Base-by-base conservation (phyloP, 805 yeast species). In the Wickerhamiella spandovensis region DNA sequence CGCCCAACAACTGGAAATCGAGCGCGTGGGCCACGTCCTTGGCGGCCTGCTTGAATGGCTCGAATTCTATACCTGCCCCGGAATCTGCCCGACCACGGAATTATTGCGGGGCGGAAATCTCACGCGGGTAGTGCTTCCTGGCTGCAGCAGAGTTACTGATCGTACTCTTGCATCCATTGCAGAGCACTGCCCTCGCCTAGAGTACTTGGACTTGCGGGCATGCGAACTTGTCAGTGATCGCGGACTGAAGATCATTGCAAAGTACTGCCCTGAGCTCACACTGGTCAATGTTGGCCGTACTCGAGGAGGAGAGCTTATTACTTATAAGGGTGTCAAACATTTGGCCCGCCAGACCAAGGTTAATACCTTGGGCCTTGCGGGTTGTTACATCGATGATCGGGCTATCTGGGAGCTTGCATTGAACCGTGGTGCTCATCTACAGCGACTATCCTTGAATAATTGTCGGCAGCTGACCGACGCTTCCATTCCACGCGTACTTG, bases 61-160 rank as follows among this genome's bases (percentile, higher is more conserved):
- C 28, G 95, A 88, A 63, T 72, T 87, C 58, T 86, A 83, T 66
- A 82, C 89, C 60, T 87, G 95, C 61, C 90, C 95, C 6, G 72
- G 72, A 44, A 61, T 84, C 28, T 59, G 73, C 7, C 95, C 95
- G 3, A 67, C 79, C 0, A 54, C 67, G 7, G 52, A 62, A 2
- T 69, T 81, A 61, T 67, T 80, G 44, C 54, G 68, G 1, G 72
- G 73, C 4, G 58, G 69, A 6, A 58, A 60, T 15, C 61, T 81
- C 46, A 66, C 67, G 41, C 67, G 63, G 43, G 59, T 83, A 38
- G 73, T 78, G 1, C 67, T 89, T 5, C 89, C 96, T 0, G 96
- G 95, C 2, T 76, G 77, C 50, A 76, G 73, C 54, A 64, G 68
- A 1, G 71, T 85, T 2, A 77, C 76, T 61, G 95, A 89, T 64